phyloP scores from a whole-genome alignment of 176 grass and related monocot genomes.

The Urochloa ruziziensis region DNA sequence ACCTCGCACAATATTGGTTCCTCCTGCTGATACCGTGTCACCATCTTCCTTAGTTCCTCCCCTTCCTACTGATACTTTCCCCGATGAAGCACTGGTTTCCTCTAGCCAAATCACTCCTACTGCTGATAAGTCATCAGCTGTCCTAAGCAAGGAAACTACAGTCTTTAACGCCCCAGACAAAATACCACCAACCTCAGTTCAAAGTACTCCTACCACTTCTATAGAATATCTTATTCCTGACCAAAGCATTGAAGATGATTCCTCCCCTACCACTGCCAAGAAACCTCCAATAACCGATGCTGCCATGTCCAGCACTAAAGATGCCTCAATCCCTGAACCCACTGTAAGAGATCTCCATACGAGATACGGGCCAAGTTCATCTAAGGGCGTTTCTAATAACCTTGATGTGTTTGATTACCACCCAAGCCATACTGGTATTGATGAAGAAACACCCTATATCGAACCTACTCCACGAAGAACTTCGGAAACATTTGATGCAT shows the following conservation, averaged over 20 bases:
- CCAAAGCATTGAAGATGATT: neutral
- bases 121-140: neutral
- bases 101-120: constrained; percentile 25
- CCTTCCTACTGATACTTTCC: constrained; percentile 6
- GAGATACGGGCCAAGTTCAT: neutral
- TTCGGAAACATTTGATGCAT: neutral
- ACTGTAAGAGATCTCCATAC: neutral
- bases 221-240: neutral
- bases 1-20: constrained; percentile 35
- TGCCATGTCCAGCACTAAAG: neutral
- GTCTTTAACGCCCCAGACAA: neutral
- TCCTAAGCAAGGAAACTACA: constrained; percentile 20
- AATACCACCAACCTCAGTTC: neutral
- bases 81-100: neutral
- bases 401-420: constrained; percentile 2
- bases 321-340: neutral
- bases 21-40: constrained; percentile 5
- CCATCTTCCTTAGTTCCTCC: neutral
- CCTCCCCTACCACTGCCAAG: neutral
- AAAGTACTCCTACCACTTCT: constrained; percentile 17
- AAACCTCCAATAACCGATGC: neutral
- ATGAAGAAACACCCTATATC: constrained; percentile 13
- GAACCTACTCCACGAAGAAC: neutral
- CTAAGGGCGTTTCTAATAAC: neutral
- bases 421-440: constrained; percentile 21